Evolutionary conservation across 257 asterid genomes (phyloP).

Genomic region (Misopates orontium): DNA sequence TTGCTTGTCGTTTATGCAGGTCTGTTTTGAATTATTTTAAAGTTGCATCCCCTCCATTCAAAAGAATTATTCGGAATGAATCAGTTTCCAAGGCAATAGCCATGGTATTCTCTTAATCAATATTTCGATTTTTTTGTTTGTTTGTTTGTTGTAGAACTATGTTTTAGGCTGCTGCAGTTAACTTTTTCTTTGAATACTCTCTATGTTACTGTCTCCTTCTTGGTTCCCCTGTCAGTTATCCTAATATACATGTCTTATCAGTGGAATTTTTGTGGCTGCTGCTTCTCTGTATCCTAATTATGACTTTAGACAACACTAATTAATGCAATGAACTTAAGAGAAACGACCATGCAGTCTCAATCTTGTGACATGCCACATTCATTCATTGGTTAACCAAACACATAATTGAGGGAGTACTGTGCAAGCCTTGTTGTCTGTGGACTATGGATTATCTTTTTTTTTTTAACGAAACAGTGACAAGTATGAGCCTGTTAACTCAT

Average conservation of each 20-base stretch:
- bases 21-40: slow-evolving; percentile 60
- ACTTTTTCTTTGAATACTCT: background rate
- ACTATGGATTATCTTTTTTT: background rate
- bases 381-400: background rate
- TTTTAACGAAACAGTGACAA: background rate
- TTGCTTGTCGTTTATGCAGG: slow-evolving; percentile 46
- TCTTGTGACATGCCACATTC: background rate
- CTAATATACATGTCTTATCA: background rate
- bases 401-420: background rate
- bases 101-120: slow-evolving; percentile 42
- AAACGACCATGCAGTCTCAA: background rate
- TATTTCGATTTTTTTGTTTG: background rate
- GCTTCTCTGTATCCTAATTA: background rate
- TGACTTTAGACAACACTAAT: background rate
- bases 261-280: background rate
- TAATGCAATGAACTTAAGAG: background rate
- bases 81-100: slow-evolving; percentile 37
- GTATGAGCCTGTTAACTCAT: background rate
- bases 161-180: slow-evolving; percentile 5
- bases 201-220: background rate
- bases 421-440: slow-evolving; percentile 7
- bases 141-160: slow-evolving; percentile 1
- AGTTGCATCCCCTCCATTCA: slow-evolving; percentile 85
- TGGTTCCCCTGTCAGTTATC: background rate
- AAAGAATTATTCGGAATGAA: slow-evolving; percentile 52